A percentile compares a stretch with the other conserved stretches of the same genome.
Evolutionary conservation across 768 basidiomycete species (phyloP).

Genomic region (Tricholomella constricta): DNA sequence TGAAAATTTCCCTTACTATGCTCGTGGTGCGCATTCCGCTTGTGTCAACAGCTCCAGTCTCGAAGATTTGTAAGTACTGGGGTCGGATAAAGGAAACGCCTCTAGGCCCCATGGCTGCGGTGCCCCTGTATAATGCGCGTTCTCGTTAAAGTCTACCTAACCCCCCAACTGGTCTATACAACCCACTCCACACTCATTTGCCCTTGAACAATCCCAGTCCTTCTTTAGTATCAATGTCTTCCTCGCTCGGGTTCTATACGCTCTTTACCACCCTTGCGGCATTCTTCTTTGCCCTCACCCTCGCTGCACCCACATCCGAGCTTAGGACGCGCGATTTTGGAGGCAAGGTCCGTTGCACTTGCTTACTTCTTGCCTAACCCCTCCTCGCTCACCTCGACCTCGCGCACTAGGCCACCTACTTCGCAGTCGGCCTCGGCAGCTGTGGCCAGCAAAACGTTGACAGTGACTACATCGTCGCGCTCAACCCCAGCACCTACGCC

Average conservation of each 20-base stretch:
- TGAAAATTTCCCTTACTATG: background rate
- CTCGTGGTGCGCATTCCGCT: too few relatives aligned
- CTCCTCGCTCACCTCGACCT: background rate
- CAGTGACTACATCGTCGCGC: constrained; percentile 26
- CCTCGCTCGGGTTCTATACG: constrained; percentile 12
- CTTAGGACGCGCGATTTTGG: constrained; percentile 11
- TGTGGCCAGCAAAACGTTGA: constrained; percentile 24
- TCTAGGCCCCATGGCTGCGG: background rate
- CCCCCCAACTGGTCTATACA: background rate
- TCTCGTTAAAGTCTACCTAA: background rate
- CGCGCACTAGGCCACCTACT: constrained; percentile 21
- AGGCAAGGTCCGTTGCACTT: constrained; percentile 14
- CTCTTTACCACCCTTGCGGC: constrained; percentile 11
- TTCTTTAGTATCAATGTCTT: constrained; percentile 11
- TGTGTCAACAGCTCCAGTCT: too few relatives aligned
- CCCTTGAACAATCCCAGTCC: background rate
- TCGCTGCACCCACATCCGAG: constrained; percentile 10
- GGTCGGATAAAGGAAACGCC: background rate
- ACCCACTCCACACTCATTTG: constrained; percentile 1
- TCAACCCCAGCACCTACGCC: constrained; percentile 19
- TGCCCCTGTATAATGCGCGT: constrained; percentile 4
- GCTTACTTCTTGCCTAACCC: background rate
- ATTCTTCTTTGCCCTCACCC: constrained; percentile 10
- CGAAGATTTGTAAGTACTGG: background rate
- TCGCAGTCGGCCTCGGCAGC: constrained; percentile 26